Evolutionary conservation across 1,284 basidiomycete species (phyloP).

Genomic region (Malassezia brasiliensis): DNA sequence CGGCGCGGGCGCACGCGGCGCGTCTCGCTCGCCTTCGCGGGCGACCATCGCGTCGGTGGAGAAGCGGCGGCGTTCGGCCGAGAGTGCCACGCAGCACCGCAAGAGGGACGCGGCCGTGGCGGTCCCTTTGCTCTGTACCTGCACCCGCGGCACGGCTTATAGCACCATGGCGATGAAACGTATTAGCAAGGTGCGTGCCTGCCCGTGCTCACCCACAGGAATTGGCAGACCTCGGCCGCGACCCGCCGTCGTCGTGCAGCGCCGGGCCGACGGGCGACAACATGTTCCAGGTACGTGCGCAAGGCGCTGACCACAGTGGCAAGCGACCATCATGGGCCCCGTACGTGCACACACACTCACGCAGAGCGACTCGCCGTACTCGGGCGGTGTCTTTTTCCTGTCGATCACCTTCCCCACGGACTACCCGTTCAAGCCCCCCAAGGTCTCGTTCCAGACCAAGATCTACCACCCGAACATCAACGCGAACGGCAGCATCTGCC

Average conservation of each 20-base stretch:
- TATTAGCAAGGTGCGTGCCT: slow-evolving; percentile 42
- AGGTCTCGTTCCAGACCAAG: slow-evolving; percentile 97
- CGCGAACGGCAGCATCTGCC: slow-evolving; percentile 92
- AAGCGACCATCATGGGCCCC: slow-evolving; percentile 48
- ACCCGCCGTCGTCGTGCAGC: slow-evolving; percentile 47
- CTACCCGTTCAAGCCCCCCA: slow-evolving; percentile 63
- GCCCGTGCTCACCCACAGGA: slow-evolving; percentile 20
- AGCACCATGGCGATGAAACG: slow-evolving; percentile 44
- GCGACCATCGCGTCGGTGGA: not conserved
- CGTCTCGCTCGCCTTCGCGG: slow-evolving; percentile 1
- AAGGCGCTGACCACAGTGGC: slow-evolving; percentile 28
- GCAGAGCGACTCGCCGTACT: slow-evolving; percentile 37
- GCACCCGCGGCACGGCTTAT: not conserved
- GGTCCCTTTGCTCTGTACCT: not conserved
- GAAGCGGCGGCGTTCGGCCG: slow-evolving; percentile 1
- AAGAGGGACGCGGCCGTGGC: not conserved
- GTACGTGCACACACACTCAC: slow-evolving; percentile 11
- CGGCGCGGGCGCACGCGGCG: not conserved
- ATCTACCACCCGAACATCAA: slow-evolving; percentile 99
- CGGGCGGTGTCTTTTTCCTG: slow-evolving; percentile 41
- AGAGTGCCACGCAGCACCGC: not conserved
- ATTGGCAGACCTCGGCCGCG: slow-evolving; percentile 45
- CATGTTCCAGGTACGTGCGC: slow-evolving; percentile 41
- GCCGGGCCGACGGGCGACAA: slow-evolving; percentile 48
- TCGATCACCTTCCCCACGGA: slow-evolving; percentile 61